Base-by-base conservation (phyloP, 495 filamentous ascomycete genomes). In the Trichocladium uniseriatum region DNA sequence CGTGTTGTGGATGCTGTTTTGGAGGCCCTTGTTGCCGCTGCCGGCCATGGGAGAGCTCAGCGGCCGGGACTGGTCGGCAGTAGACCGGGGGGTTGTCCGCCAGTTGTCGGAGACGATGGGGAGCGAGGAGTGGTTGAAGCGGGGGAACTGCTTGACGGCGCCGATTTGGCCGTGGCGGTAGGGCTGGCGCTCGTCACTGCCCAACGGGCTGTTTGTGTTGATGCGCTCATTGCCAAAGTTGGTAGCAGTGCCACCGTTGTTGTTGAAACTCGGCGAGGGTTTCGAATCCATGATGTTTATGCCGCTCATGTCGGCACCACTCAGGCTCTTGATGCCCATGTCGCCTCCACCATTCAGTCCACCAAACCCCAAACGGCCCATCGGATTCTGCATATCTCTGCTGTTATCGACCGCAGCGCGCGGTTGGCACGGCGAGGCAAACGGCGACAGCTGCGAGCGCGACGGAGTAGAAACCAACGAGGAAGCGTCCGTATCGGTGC, bases 31-130 rank as follows among this genome's bases (percentile, higher is more conserved):
- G 19, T 10, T 36, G 11, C 5, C 19, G 19, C 8, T 3, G 24
- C 24, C 5, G 15, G 35, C 38, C 35, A 31, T 20, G 11, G 31
- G 34, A 6, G 45, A 19, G 15, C 11, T 2, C 22, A 19, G 15
- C 24, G 19, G 44, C 0, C 35, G 13, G 19, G 14, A 2, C 13
- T 38, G 10, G 3, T 49, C 46, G 29, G 27, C 15, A 8, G 38
- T 28, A 5, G 21, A 13, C 39, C 31, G 31, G 31, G 31, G 11
- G 31, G 37, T 49, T 20, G 31, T 31, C 13, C 47, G 39, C 47
- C 47, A 49, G 47, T 49, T 49, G 31, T 38, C 47, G 21, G 47
- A 49, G 9, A 36, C 39, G 31, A 49, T 43, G 20, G 47, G 39
- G 9, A 29, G 29, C 32, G 47, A 49, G 3, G 38, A 28, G 37